Evolutionary conservation across 257 asterid genomes (phyloP).

Genomic region (Solanum neorickii): DNA sequence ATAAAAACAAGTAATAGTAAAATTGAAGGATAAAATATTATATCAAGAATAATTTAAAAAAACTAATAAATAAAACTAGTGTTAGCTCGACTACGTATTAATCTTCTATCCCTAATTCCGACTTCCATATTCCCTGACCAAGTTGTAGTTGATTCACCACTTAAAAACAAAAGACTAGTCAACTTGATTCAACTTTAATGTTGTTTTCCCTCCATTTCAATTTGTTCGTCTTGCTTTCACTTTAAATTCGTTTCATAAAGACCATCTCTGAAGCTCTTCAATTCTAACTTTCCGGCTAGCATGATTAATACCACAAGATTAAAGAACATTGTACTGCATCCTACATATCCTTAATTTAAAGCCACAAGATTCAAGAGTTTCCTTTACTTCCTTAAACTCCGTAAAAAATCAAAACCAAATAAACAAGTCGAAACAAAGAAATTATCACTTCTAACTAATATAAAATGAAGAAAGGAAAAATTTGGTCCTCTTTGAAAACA

Average conservation of each 20-base stretch:
- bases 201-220: no score
- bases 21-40: neutral
- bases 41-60: no score
- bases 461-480: neutral
- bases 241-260: no score
- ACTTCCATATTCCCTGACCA: no score
- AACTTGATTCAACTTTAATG: neutral
- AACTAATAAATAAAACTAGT: no score
- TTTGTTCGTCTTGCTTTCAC: neutral
- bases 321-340: neutral
- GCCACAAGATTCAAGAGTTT: no score
- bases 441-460: neutral
- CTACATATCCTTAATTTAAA: neutral
- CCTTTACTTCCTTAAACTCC: no score
- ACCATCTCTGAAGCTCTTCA: neutral
- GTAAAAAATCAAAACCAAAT: no score
- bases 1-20: no score
- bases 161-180: neutral
- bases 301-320: neutral
- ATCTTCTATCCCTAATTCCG: neutral
- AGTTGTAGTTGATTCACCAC: no score
- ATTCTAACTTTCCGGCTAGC: neutral
- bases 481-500: neutral
- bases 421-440: no score
- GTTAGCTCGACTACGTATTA: no score